Conservation (phyloP, 352 stramenopile genomes). For the Blastocystis sp. region DNA sequence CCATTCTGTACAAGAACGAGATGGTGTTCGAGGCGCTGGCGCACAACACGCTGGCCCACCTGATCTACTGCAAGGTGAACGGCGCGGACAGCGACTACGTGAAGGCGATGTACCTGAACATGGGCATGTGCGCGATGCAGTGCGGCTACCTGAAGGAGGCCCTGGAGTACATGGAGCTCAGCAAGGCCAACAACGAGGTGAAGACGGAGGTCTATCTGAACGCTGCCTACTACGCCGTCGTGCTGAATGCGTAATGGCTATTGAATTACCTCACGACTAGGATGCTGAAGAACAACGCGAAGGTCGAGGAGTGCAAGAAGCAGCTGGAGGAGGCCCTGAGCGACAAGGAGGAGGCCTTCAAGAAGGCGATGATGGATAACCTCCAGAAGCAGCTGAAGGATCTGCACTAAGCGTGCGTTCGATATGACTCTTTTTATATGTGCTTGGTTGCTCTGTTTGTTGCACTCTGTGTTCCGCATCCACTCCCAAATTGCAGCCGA, state of each 20-base stretch:
- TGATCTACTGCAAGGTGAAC: constrained; percentile 24
- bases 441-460: constrained; percentile 10
- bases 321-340: constrained; percentile 6
- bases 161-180: constrained; percentile 18
- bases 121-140: constrained; percentile 54
- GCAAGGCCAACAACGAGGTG: not conserved
- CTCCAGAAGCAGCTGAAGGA: constrained; percentile 64
- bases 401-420: constrained; percentile 37
- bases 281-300: constrained; percentile 44
- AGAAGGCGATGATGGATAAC: constrained; percentile 60
- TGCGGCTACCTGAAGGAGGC: constrained; percentile 11
- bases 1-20: constrained; percentile 28
- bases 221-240: constrained; percentile 30
- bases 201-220: constrained; percentile 35
- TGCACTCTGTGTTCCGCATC: too few relatives aligned
- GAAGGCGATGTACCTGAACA: constrained; percentile 31
- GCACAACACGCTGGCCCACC: constrained; percentile 37
- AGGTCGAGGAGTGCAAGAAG: constrained; percentile 19
- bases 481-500: too few relatives aligned
- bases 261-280: not conserved
- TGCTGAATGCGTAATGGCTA: constrained; percentile 48
- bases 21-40: constrained; percentile 17
- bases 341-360: constrained; percentile 22
- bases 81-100: not conserved
- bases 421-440: not conserved